phyloP scores from a whole-genome alignment of 148 eudicot species.

The Limonium bicolor region DNA sequence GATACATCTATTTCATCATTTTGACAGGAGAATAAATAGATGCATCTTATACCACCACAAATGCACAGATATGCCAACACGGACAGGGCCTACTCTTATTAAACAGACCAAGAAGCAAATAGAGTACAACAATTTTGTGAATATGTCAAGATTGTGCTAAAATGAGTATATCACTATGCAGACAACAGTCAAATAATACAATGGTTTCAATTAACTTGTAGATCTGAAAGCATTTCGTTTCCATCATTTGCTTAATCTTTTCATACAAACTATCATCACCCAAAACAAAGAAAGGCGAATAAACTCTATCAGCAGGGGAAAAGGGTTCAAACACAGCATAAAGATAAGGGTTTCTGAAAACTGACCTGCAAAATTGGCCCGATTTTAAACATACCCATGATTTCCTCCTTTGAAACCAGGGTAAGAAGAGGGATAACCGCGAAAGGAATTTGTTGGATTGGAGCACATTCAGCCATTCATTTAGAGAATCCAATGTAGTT shows the following conservation, averaged over 20 bases:
- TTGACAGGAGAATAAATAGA: neutral
- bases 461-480: constrained; percentile 88
- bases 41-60: neutral
- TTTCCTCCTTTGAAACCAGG: constrained; percentile 51
- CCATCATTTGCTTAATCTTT: no score
- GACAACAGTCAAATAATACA: neutral
- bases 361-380: constrained; percentile 53
- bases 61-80: neutral
- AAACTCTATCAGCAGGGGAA: neutral
- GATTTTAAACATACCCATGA: constrained; percentile 61
- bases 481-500: constrained; percentile 44
- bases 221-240: no score
- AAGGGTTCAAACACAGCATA: neutral
- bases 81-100: no score
- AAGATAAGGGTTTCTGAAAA: neutral
- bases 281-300: neutral
- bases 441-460: constrained; percentile 79
- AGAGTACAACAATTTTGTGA: no score
- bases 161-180: no score
- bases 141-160: no score
- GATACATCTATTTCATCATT: neutral
- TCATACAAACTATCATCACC: neutral
- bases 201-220: no score
- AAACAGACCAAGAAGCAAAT: no score
- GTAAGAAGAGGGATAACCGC: constrained; percentile 80